Percentiles rank a stretch among this genome's conserved stretches.
These are phyloP conservation scores for Triangularia setosa DNA, from an alignment of 2,329 filamentous ascomycete genomes.

Conservation along the genomic window DNA sequence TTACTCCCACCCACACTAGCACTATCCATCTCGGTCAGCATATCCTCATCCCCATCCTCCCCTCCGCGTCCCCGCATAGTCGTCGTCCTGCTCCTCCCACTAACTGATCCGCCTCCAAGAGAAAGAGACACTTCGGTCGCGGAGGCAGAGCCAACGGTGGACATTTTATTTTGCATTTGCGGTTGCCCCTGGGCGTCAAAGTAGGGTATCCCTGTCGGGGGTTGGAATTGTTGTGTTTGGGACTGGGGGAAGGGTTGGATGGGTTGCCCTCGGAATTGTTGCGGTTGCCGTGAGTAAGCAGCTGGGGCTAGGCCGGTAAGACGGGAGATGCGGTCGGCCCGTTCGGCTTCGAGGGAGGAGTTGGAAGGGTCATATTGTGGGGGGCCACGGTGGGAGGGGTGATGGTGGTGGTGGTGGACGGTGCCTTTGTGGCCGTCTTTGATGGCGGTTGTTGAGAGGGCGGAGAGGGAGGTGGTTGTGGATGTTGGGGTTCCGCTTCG, in stretches of 20 bases:
- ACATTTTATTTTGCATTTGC: slow-evolving; percentile 68
- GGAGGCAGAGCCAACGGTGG: slow-evolving; percentile 86
- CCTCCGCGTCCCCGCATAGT: slow-evolving; percentile 53
- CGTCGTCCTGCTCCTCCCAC: slow-evolving; percentile 47
- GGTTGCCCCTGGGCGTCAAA: slow-evolving; percentile 74
- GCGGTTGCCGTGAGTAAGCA: slow-evolving; percentile 48
- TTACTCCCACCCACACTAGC: slow-evolving; percentile 52
- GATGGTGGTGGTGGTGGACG: slow-evolving; percentile 56
- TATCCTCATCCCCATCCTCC: slow-evolving; percentile 57
- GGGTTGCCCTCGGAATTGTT: slow-evolving; percentile 20
- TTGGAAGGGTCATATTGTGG: slow-evolving; percentile 44
- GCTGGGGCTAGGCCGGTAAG: slow-evolving; percentile 79
- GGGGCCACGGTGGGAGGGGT: slow-evolving; percentile 36
- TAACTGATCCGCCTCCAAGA: slow-evolving; percentile 43
- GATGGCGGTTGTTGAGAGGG: slow-evolving; percentile 89
- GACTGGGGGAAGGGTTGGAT: neutral
- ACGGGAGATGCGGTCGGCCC: slow-evolving; percentile 90
- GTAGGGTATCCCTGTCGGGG: slow-evolving; percentile 53
- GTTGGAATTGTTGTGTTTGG: neutral
- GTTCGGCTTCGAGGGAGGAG: slow-evolving; percentile 82
- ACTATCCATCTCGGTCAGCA: slow-evolving; percentile 45
- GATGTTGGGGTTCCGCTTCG: slow-evolving; percentile 86
- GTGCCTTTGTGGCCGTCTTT: slow-evolving; percentile 91
- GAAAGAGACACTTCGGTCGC: slow-evolving; percentile 64
- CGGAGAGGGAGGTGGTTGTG: slow-evolving; percentile 84